Percentiles rank a stretch among this genome's conserved stretches.
These are phyloP conservation scores for Boechera retrofracta DNA, from an alignment of 345 rosid species.

Conservation along the genomic window DNA sequence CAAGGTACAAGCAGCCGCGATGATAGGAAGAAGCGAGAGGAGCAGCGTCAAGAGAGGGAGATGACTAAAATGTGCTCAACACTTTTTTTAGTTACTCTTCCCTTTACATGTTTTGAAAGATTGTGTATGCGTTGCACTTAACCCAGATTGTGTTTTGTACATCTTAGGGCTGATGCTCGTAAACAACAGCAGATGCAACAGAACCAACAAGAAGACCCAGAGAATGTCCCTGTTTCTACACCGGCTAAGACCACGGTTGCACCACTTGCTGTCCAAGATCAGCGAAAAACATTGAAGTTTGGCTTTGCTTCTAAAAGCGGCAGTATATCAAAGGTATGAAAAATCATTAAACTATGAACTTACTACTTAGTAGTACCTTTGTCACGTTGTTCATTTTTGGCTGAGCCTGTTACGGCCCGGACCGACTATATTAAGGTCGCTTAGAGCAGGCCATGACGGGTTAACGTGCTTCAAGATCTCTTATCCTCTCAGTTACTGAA, in stretches of 20 bases:
- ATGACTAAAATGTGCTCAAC: conserved; percentile 80
- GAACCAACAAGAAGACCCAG: conserved; percentile 55
- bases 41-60: conserved; percentile 89
- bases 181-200: conserved; percentile 70
- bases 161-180: conserved; percentile 80
- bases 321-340: conserved; percentile 68
- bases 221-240: conserved; percentile 47
- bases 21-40: conserved; percentile 86
- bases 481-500: conserved; percentile 5
- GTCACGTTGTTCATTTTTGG: no score
- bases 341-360: neutral
- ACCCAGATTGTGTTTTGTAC: neutral
- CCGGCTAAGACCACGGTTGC: conserved; percentile 47
- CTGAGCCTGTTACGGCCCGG: neutral
- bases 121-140: neutral
- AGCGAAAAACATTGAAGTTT: conserved; percentile 79
- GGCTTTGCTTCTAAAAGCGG: conserved; percentile 81
- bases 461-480: neutral
- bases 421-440: neutral
- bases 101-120: neutral
- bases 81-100: conserved; percentile 40
- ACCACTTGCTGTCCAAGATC: conserved; percentile 73
- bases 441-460: neutral
- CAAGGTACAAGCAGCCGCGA: conserved; percentile 89
- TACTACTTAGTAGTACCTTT: no score